Evolutionary conservation across 192 early-diverging fungal genomes (phyloP), one percentile per base, ranked within the genome.

Genomic region (Entrophospora sp.): DNA sequence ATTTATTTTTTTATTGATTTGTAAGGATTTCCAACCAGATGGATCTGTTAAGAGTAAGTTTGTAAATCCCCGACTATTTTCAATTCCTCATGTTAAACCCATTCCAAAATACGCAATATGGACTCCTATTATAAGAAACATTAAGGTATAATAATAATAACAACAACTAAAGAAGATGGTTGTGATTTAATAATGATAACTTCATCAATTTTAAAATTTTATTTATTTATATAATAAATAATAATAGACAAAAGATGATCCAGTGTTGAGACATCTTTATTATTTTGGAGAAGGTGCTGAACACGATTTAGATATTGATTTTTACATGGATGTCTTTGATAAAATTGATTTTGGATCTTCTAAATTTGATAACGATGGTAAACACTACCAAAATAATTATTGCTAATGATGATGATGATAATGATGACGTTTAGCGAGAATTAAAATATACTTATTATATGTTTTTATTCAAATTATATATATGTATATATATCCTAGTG

Each of bases 221-320:
- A 42, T 42, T 16, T 42, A 7, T 10, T n/a, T n/a, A n/a, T n/a
- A n/a, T n/a, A n/a, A n/a, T n/a, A n/a, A n/a, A n/a, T n/a, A n/a
- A n/a, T 18, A 32, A 10, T 56, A 65, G 63, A 65, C 63, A 24
- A 35, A 49, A 28, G 63, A 65, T 40, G 63, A 65, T 46, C 63
- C 63, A 5, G 63, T 65, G 8, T 40, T 65, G 27, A 49, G 63
- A 20, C 63, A 65, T 65, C 48, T 65, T 49, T 46, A 49, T 49
- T 65, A 65, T 65, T 65, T 65, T 53, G 63, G 63, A 5, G 63
- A 65, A 65, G 63, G 53, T 12, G 28, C 20, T 28, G 63, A 65
- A 38, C 20, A 49, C n/a, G 63, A 65, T 27, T 46, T 36, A 7
- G 63, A 53, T 28, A 34, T 65, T 24, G 38, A 65, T 52, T 65